These are phyloP conservation scores for Penicillium concentricum DNA, from an alignment of 2,329 filamentous ascomycete species.

Conservation along the genomic window DNA sequence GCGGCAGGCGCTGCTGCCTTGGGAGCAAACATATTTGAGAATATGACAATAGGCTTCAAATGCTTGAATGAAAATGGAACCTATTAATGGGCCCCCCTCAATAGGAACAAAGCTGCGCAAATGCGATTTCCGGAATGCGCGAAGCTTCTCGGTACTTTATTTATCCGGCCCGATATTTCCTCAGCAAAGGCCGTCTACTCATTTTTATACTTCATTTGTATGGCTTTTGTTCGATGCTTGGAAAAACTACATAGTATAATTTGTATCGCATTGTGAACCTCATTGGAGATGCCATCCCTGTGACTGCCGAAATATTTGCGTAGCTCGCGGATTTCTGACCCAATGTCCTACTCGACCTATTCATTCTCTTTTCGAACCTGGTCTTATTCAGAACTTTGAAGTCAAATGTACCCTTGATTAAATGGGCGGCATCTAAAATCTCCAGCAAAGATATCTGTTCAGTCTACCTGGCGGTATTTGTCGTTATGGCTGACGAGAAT, in stretches of 20 bases:
- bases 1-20: slow-evolving; percentile 35
- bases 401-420: background rate
- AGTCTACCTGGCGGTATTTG: background rate
- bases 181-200: background rate
- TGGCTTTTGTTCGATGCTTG: slow-evolving; percentile 1
- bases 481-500: slow-evolving; percentile 12
- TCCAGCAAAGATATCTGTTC: background rate
- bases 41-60: slow-evolving; percentile 9
- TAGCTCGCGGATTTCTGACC: background rate
- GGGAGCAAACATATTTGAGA: slow-evolving; percentile 34
- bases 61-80: slow-evolving; percentile 8
- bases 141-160: slow-evolving; percentile 11
- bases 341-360: background rate
- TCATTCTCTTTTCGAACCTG: background rate
- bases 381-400: background rate
- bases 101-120: slow-evolving; percentile 1
- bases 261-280: background rate
- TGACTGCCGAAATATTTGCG: background rate
- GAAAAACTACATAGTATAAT: background rate
- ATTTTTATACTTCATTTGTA: background rate
- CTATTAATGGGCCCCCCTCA: slow-evolving; percentile 1
- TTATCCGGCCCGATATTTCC: slow-evolving; percentile 13
- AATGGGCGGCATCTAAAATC: background rate
- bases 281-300: background rate
- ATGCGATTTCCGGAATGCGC: slow-evolving; percentile 20